Conservation (phyloP, 2,329 filamentous ascomycete species). For the Chaetothyriales sp. region DNA sequence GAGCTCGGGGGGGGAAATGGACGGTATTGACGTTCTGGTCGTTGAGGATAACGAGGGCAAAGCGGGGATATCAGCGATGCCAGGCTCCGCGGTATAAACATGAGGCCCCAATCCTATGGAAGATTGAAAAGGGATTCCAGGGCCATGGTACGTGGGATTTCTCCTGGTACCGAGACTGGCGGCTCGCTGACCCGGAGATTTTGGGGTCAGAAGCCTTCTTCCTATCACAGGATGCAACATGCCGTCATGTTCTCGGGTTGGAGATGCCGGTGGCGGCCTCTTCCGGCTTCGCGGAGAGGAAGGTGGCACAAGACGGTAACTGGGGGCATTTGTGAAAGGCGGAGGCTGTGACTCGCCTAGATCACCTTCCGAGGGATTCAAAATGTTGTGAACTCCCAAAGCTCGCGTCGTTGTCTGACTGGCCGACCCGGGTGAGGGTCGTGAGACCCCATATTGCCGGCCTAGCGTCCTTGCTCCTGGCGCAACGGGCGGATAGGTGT, state of each 20-base stretch:
- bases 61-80: constrained; percentile 31
- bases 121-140: constrained; percentile 37
- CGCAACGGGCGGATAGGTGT: background rate
- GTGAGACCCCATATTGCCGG: background rate
- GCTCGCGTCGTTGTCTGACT: constrained; percentile 18
- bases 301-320: constrained; percentile 13
- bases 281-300: constrained; percentile 16
- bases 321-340: constrained; percentile 4
- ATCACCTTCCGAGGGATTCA: constrained; percentile 29
- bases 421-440: constrained; percentile 6
- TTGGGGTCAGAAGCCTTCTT: constrained; percentile 43
- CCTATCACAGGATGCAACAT: constrained; percentile 2
- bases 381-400: constrained; percentile 32
- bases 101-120: constrained; percentile 32
- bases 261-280: constrained; percentile 12
- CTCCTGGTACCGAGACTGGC: constrained; percentile 35
- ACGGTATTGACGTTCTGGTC: background rate
- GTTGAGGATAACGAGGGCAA: constrained; percentile 30
- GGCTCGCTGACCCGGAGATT: constrained; percentile 41
- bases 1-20: background rate
- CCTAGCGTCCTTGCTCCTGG: background rate
- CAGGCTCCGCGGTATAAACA: constrained; percentile 31
- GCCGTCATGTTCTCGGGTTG: constrained; percentile 7
- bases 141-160: constrained; percentile 30
- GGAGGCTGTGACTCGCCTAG: constrained; percentile 2